Conservation (phyloP, 805 yeast species). For the Zygoascus ofunaensis region DNA sequence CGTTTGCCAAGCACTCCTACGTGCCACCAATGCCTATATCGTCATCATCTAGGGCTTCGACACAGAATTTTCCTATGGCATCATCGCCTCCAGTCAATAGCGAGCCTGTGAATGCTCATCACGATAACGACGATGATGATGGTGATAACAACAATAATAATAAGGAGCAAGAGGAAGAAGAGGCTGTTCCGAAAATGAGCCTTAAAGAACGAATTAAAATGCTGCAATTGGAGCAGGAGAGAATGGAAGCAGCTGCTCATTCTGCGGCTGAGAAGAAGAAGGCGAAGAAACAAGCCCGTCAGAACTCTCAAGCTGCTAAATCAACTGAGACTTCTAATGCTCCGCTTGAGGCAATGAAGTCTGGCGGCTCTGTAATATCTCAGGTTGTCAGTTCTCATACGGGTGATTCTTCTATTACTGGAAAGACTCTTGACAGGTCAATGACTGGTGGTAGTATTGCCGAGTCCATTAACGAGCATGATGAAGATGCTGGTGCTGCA, state of each 20-base stretch:
- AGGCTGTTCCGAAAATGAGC: slow-evolving; percentile 65
- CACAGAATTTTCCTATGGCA: slow-evolving; percentile 1
- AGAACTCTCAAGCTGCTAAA: slow-evolving; percentile 19
- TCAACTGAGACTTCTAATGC: slow-evolving; percentile 5
- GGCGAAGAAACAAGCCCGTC: slow-evolving; percentile 21
- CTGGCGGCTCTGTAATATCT: background rate
- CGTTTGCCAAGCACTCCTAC: slow-evolving; percentile 47
- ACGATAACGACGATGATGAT: slow-evolving; percentile 11
- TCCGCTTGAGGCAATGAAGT: slow-evolving; percentile 2
- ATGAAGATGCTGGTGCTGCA: background rate
- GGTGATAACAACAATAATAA: slow-evolving; percentile 20
- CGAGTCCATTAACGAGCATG: background rate
- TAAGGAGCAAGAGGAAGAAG: slow-evolving; percentile 28
- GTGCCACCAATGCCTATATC: slow-evolving; percentile 47
- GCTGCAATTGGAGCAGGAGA: slow-evolving; percentile 70
- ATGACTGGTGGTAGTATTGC: background rate
- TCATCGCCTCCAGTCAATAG: slow-evolving; percentile 13
- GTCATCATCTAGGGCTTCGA: background rate
- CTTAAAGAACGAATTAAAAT: slow-evolving; percentile 79
- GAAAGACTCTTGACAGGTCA: background rate
- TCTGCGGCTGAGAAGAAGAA: slow-evolving; percentile 45
- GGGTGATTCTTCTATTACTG: background rate
- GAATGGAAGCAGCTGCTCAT: slow-evolving; percentile 61
- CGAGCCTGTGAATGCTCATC: slow-evolving; percentile 24
- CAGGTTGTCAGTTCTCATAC: background rate